A percentile compares a stretch with the other conserved stretches of the same genome.
phyloP scores from a whole-genome alignment of 768 basidiomycete genomes.

The Paxillus rubicundulus region DNA sequence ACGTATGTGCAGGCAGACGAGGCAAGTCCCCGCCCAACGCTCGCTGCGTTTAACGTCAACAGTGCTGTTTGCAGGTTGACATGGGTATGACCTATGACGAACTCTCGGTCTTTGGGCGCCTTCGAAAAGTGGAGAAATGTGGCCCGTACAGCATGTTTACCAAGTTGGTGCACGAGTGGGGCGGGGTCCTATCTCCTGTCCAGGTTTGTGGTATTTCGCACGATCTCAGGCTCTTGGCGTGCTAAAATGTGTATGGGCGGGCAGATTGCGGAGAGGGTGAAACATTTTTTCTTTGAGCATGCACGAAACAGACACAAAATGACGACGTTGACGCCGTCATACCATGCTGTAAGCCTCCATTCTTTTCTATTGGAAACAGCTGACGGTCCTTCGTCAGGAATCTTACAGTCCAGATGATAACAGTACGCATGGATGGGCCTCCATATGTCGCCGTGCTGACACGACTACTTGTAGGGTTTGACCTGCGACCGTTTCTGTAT shows the following conservation, averaged over 20 bases:
- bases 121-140: conserved; percentile 95
- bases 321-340: conserved; percentile 92
- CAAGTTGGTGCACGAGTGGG: conserved; percentile 94
- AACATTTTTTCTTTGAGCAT: conserved; percentile 94
- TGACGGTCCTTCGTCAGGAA: conserved; percentile 50
- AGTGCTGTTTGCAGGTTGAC: conserved; percentile 58
- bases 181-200: conserved; percentile 72
- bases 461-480: conserved; percentile 62
- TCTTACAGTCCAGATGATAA: conserved; percentile 97
- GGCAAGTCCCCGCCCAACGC: conserved; percentile 39
- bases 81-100: conserved; percentile 99
- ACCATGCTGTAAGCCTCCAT: conserved; percentile 73
- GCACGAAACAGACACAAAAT: conserved; percentile 98
- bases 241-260: neutral
- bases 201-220: conserved; percentile 49
- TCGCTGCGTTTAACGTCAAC: neutral
- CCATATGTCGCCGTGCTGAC: neutral
- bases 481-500: conserved; percentile 94
- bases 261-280: conserved; percentile 96
- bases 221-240: neutral
- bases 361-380: neutral
- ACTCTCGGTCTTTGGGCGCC: conserved; percentile 85
- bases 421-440: conserved; percentile 48
- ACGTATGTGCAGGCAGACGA: conserved; percentile 96
- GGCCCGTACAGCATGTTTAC: conserved; percentile 98